These are phyloP conservation scores for Leccinellum rugosiceps DNA, from an alignment of 768 basidiomycete genomes.

Conservation along the genomic window DNA sequence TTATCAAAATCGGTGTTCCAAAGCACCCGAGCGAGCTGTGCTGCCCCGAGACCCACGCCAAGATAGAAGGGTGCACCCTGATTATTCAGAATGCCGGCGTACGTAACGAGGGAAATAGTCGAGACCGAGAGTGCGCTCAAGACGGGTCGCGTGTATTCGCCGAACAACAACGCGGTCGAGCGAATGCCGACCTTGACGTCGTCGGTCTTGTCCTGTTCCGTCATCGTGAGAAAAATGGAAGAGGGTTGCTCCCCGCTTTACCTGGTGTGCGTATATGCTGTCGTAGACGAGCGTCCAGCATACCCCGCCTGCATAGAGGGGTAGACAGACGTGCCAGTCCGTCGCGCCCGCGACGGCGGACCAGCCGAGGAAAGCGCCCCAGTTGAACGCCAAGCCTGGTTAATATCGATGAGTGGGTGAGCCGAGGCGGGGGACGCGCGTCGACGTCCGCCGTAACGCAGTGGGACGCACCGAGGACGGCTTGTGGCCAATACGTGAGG, in stretches of 20 bases:
- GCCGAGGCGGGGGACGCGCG: no score
- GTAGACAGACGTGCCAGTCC: slow-evolving; percentile 79
- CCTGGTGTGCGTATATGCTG: slow-evolving; percentile 97
- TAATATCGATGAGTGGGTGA: no score
- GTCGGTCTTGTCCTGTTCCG: slow-evolving; percentile 80
- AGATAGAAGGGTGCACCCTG: slow-evolving; percentile 79
- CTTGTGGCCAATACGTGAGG: slow-evolving; percentile 95
- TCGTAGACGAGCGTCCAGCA: slow-evolving; percentile 97
- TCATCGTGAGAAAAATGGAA: not conserved
- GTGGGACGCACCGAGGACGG: slow-evolving; percentile 68
- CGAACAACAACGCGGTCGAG: slow-evolving; percentile 93
- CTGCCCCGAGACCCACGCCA: slow-evolving; percentile 67
- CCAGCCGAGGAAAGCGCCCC: slow-evolving; percentile 96
- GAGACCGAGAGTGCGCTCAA: slow-evolving; percentile 70
- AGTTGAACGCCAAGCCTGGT: slow-evolving; percentile 80
- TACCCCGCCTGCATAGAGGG: slow-evolving; percentile 86
- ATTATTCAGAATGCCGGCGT: slow-evolving; percentile 76
- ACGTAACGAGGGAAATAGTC: slow-evolving; percentile 69
- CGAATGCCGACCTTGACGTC: slow-evolving; percentile 86
- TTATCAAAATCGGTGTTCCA: slow-evolving; percentile 70
- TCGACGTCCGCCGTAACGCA: not conserved
- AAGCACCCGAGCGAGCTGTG: slow-evolving; percentile 77
- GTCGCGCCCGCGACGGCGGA: slow-evolving; percentile 83
- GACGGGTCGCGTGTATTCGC: slow-evolving; percentile 68
- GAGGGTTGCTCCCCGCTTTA: slow-evolving; percentile 26